Conservation (phyloP, 1,284 basidiomycete species). For the Cryptococcus sp. region DNA sequence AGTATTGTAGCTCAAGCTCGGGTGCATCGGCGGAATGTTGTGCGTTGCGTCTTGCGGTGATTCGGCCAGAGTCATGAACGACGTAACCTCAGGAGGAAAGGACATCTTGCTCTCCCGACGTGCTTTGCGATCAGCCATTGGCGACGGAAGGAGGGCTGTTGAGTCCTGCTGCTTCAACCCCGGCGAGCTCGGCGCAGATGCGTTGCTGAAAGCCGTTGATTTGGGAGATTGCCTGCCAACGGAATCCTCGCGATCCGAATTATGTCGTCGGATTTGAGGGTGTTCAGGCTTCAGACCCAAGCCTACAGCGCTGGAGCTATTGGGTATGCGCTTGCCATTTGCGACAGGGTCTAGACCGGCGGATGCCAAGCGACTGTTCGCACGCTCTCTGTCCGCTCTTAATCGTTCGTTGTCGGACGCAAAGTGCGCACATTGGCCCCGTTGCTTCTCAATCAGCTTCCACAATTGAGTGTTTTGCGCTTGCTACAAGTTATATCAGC, state of each 20-base stretch:
- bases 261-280: conserved; percentile 32
- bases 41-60: conserved; percentile 26
- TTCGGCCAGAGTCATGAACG: conserved; percentile 45
- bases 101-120: conserved; percentile 44
- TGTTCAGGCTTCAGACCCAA: conserved; percentile 28
- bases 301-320: conserved; percentile 40
- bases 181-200: conserved; percentile 17
- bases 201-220: conserved; percentile 5
- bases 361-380: conserved; percentile 32
- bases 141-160: conserved; percentile 36
- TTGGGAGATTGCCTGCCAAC: not conserved
- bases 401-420: conserved; percentile 64
- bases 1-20: conserved; percentile 21
- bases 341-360: conserved; percentile 40
- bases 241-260: conserved; percentile 41
- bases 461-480: conserved; percentile 83
- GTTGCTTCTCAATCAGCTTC: conserved; percentile 87
- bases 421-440: conserved; percentile 41
- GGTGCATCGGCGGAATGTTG: conserved; percentile 11
- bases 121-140: conserved; percentile 36
- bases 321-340: conserved; percentile 29
- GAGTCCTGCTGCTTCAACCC: conserved; percentile 10
- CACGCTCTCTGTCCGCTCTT: conserved; percentile 70
- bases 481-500: conserved; percentile 49
- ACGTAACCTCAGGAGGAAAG: conserved; percentile 48